Evolutionary conservation across 192 early-diverging fungal genomes (phyloP), one percentile per base, ranked within the genome.

Genomic region (Chytriomyces sp.): DNA sequence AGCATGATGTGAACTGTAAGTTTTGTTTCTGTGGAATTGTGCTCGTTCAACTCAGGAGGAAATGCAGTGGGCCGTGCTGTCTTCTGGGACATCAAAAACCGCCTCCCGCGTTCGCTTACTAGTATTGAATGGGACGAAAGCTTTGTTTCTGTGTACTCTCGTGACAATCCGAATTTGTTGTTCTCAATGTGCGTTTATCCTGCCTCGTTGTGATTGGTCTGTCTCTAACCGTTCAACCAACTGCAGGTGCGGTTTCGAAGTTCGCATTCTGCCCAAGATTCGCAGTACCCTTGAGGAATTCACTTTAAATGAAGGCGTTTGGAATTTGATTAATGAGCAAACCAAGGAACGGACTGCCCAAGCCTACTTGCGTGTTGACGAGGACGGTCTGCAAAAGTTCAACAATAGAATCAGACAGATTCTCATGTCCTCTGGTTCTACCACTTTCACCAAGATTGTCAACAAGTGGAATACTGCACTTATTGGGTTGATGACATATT

Each of bases 31-130:
- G 67, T 28, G 7, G 53, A 31, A 4, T 28, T 22, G 5, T 39
- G 25, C 26, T 54, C 75, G 41, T 2, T 57, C 39, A 44, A 0
- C 31, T 49, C 5, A 19, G 7, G 28, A 5, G 28, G 6, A 60
- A 25, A 25, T 2, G 7, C 39, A 72, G 70, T 98, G 37, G 98
- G 98, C 39, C 91, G 98, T 38, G 98, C 98, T 0, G 94, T 95
- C 14, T 99, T 99, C 75, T 99, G 98, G 98, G 98, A 99, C 72
- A 94, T 99, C 77, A 96, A 96, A 79, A 98, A 98, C 78, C 86
- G 98, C 55, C 84, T 99, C 70, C 98, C 98, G 34, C 91, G 96
- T 63, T 95, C 93, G 44, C 85, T 99, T 76, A 96, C 98, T 0
- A 96, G 96, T 0, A 89, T 99, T 63, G 98, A 99, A 72, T 99